These are phyloP conservation scores for Pseudogymnoascus destructans DNA, from an alignment of 2,329 filamentous ascomycete species.

Conservation along the genomic window DNA sequence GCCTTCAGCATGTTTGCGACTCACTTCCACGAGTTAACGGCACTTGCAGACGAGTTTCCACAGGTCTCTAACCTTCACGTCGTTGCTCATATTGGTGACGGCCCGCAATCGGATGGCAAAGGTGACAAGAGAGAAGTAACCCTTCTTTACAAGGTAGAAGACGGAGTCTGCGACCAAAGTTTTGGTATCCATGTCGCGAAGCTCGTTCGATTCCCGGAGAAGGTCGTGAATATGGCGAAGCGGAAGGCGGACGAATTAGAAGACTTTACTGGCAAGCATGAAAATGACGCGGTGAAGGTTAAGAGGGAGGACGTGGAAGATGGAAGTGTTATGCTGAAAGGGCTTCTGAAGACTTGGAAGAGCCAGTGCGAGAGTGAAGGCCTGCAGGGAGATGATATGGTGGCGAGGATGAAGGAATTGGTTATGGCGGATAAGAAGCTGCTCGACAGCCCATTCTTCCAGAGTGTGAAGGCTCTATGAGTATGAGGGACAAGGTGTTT, in stretches of 20 bases:
- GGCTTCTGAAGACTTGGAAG: slow-evolving; percentile 77
- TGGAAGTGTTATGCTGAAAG: slow-evolving; percentile 74
- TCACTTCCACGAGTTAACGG: slow-evolving; percentile 95
- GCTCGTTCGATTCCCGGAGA: slow-evolving; percentile 87
- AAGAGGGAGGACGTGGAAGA: slow-evolving; percentile 79
- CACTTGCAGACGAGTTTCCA: slow-evolving; percentile 71
- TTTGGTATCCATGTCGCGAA: slow-evolving; percentile 98
- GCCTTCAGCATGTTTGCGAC: slow-evolving; percentile 94
- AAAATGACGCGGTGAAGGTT: slow-evolving; percentile 46
- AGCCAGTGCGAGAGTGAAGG: slow-evolving; percentile 47
- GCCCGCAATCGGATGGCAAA: slow-evolving; percentile 21
- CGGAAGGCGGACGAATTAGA: slow-evolving; percentile 96
- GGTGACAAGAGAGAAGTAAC: slow-evolving; percentile 69
- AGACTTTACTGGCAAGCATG: slow-evolving; percentile 77
- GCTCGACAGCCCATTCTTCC: slow-evolving; percentile 56
- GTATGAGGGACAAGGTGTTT: background rate
- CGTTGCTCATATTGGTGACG: slow-evolving; percentile 65
- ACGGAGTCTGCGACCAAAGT: slow-evolving; percentile 89
- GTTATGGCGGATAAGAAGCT: slow-evolving; percentile 59
- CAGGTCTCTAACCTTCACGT: slow-evolving; percentile 92
- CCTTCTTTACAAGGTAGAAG: slow-evolving; percentile 90
- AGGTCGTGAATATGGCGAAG: slow-evolving; percentile 98
- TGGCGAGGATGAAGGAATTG: slow-evolving; percentile 64
- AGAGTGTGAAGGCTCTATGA: slow-evolving; percentile 34
- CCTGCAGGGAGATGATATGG: slow-evolving; percentile 63